Base-by-base conservation (phyloP, 176 grass and related monocot genomes). In the Oryza longistaminata region DNA sequence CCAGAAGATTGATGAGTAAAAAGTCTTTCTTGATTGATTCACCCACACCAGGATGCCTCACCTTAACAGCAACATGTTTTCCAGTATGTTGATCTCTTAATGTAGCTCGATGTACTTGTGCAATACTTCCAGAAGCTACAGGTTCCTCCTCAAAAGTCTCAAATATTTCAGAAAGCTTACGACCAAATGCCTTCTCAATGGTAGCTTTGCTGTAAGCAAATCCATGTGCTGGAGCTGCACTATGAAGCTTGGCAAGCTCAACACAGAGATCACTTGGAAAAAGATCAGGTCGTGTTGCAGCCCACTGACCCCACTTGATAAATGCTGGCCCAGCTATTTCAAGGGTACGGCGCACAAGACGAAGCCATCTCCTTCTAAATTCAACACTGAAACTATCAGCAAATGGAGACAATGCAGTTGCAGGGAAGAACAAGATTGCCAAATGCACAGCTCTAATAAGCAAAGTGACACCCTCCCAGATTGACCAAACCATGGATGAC, bases 291-390 rank as follows among this genome's bases (percentile, higher is more conserved):
- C 95, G 86, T 53, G 95, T 98, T 53, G 95, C 95, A 81, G 93
- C 95, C 95, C 95, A 98, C 88, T 98, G 95, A 68, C 95, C 95
- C 95, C 95, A 98, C 78, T 98, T 98, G 84, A 98, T 98, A 82
- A 95, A 98, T 33, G 95, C 95, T 62, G 95, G 95, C 7, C 95
- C 95, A 9, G 91, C 95, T 81, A 81, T 98, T 84, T 98, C 95
- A 4, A 98, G 89, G 68, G 92, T 93, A 43, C 6, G 76, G 13
- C 92, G 91, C 40, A 95, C 91, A 73, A 95, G 83, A 22, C 29
- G 33, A 82, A 98, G 87, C 95, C 95, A 98, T 79, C 74, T 87
- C 87, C 81, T 98, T 74, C 93, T 92, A 40, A 93, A 98, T 33
- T 75, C 85, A 82, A 82, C 14, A 77, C 88, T 91, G 29, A 91